These are phyloP conservation scores for Fusarium algeriense DNA, from an alignment of 2,329 filamentous ascomycete genomes.

Conservation along the genomic window DNA sequence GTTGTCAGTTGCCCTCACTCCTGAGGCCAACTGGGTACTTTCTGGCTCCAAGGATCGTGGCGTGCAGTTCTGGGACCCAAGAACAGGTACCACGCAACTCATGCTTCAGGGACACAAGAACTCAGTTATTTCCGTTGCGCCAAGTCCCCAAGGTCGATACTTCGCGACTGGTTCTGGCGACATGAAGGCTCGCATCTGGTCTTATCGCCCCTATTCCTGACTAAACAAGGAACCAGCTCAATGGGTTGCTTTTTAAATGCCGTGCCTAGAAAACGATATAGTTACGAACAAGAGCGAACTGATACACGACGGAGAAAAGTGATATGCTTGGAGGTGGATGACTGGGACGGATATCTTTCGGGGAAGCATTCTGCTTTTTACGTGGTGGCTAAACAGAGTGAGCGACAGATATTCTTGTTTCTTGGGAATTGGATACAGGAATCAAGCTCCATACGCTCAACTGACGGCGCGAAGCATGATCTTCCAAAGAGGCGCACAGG, in stretches of 20 bases:
- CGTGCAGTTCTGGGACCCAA: slow-evolving; percentile 98
- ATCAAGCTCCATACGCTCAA: slow-evolving; percentile 30
- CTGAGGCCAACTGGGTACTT: slow-evolving; percentile 94
- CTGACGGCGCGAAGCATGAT: slow-evolving; percentile 38
- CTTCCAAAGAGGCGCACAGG: slow-evolving; percentile 47
- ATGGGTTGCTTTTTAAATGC: slow-evolving; percentile 32
- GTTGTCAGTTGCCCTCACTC: slow-evolving; percentile 92
- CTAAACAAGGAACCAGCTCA: slow-evolving; percentile 37
- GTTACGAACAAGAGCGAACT: slow-evolving; percentile 23
- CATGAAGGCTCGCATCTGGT: slow-evolving; percentile 98
- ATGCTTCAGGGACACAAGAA: slow-evolving; percentile 99
- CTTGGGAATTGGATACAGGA: slow-evolving; percentile 41
- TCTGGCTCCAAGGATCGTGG: slow-evolving; percentile 97
- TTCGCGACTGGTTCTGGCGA: slow-evolving; percentile 98
- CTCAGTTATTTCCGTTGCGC: slow-evolving; percentile 96
- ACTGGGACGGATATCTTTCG: slow-evolving; percentile 22
- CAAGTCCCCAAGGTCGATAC: slow-evolving; percentile 86
- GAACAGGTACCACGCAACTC: slow-evolving; percentile 92
- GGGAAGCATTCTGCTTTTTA: slow-evolving; percentile 25
- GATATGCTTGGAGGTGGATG: slow-evolving; percentile 14
- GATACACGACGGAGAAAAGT: slow-evolving; percentile 22
- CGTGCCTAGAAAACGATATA: slow-evolving; percentile 12
- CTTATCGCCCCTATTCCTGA: slow-evolving; percentile 69
- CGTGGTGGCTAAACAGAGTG: slow-evolving; percentile 28
- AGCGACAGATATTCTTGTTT: slow-evolving; percentile 41